These are phyloP conservation scores for Rubus idaeus DNA, from an alignment of 306 rosid species.

Conservation along the genomic window DNA sequence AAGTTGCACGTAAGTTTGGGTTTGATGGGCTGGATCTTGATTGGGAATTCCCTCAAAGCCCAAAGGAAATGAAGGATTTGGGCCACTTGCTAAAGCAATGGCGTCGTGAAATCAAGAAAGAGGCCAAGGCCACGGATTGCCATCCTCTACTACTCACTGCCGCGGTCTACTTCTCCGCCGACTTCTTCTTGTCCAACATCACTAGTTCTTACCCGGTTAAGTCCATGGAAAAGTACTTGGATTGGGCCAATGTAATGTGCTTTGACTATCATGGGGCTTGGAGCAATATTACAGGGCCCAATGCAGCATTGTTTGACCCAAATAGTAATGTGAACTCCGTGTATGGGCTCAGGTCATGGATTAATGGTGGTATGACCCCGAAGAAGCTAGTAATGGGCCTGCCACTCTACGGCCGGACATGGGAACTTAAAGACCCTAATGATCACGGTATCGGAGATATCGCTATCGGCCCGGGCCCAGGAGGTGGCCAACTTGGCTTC, in stretches of 20 bases:
- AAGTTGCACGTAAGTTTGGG: constrained; percentile 52
- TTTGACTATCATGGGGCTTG: constrained; percentile 59
- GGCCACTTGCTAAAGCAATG: constrained; percentile 39
- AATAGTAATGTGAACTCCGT: constrained; percentile 29
- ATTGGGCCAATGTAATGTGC: constrained; percentile 67
- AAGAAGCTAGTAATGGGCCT: constrained; percentile 61
- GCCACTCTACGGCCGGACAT: constrained; percentile 59
- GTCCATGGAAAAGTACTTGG: constrained; percentile 41
- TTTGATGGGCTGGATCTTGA: constrained; percentile 71
- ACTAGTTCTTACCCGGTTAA: constrained; percentile 41
- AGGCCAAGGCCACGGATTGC: constrained; percentile 15
- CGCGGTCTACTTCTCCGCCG: constrained; percentile 60
- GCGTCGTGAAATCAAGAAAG: constrained; percentile 35
- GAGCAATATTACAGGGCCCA: constrained; percentile 46
- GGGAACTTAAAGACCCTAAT: constrained; percentile 46
- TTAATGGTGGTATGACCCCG: constrained; percentile 37
- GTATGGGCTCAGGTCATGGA: constrained; percentile 65
- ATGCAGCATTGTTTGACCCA: constrained; percentile 50
- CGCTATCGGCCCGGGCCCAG: constrained; percentile 51
- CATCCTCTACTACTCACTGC: constrained; percentile 59
- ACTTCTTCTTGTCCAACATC: constrained; percentile 23
- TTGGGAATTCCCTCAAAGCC: constrained; percentile 66
- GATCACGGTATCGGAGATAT: constrained; percentile 43
- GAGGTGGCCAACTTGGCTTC: constrained; percentile 34
- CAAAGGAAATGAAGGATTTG: constrained; percentile 40